Conservation (phyloP, 768 basidiomycete genomes). For the Suillus plorans region DNA sequence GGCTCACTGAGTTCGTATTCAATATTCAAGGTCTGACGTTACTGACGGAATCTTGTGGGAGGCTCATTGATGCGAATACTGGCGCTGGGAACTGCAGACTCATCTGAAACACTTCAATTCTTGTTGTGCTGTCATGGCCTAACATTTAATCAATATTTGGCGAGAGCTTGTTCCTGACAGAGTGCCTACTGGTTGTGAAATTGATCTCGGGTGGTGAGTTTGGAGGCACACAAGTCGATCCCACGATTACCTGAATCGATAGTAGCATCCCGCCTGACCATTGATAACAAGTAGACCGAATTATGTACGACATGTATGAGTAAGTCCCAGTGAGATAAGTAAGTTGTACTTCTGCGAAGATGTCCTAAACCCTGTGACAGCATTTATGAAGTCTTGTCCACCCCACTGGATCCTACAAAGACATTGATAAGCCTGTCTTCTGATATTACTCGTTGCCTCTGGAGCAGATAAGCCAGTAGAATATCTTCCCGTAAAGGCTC, state of each 20-base stretch:
- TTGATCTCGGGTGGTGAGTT: background rate
- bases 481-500: conserved; percentile 32
- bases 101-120: background rate
- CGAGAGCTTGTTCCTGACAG: background rate
- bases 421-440: conserved; percentile 27
- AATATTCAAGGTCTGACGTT: background rate
- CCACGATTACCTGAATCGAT: background rate
- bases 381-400: background rate
- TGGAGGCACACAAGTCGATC: background rate
- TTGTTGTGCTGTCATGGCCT: background rate
- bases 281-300: background rate
- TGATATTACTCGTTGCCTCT: conserved; percentile 23
- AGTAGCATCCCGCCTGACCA: too few species aligned
- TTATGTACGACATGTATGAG: background rate
- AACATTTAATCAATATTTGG: background rate
- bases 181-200: background rate
- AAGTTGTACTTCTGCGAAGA: background rate
- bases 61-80: background rate
- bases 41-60: background rate
- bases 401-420: conserved; percentile 18
- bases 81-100: background rate
- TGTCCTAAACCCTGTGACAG: background rate
- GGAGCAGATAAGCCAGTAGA: conserved; percentile 27
- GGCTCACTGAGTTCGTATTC: background rate
- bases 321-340: background rate